Conservation (phyloP, 805 yeast species). For the Candida yuanshanica region DNA sequence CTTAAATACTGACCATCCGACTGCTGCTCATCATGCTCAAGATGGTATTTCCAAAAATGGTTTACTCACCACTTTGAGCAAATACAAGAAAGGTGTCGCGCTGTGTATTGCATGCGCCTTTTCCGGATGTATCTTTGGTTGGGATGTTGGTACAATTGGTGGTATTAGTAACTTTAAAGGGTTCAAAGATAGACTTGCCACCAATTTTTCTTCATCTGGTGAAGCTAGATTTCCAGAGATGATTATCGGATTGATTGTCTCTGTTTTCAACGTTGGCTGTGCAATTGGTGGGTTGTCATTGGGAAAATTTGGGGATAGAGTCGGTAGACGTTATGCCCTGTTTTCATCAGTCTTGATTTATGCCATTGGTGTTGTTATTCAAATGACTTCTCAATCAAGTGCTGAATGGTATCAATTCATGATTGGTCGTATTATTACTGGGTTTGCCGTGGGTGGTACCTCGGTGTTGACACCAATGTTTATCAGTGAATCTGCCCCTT, state of each 20-base stretch:
- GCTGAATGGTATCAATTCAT: constrained; percentile 56
- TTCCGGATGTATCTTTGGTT: constrained; percentile 69
- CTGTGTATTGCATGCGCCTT: constrained; percentile 45
- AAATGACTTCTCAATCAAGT: constrained; percentile 40
- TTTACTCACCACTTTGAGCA: too few relatives aligned
- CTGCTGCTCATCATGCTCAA: too few relatives aligned
- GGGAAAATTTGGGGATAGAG: constrained; percentile 49
- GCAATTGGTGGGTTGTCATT: constrained; percentile 61
- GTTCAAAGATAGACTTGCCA: constrained; percentile 49
- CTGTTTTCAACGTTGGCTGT: constrained; percentile 63
- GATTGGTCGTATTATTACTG: constrained; percentile 62
- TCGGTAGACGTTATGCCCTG: constrained; percentile 57
- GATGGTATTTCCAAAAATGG: too few relatives aligned
- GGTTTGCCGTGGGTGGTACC: constrained; percentile 71
- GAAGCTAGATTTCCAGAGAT: constrained; percentile 36
- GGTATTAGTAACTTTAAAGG: constrained; percentile 65
- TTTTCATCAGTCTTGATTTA: constrained; percentile 49
- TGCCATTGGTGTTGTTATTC: constrained; percentile 55
- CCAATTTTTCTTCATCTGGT: constrained; percentile 31
- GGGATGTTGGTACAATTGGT: constrained; percentile 75
- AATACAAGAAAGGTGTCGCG: background rate
- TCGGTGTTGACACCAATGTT: constrained; percentile 74
- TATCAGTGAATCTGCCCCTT: constrained; percentile 65
- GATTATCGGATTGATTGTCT: constrained; percentile 47
- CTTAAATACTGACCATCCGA: too few relatives aligned